A percentile compares a stretch with the other conserved stretches of the same genome.
phyloP scores from a whole-genome alignment of 164 flowering plant species.

The Saururus chinensis region DNA sequence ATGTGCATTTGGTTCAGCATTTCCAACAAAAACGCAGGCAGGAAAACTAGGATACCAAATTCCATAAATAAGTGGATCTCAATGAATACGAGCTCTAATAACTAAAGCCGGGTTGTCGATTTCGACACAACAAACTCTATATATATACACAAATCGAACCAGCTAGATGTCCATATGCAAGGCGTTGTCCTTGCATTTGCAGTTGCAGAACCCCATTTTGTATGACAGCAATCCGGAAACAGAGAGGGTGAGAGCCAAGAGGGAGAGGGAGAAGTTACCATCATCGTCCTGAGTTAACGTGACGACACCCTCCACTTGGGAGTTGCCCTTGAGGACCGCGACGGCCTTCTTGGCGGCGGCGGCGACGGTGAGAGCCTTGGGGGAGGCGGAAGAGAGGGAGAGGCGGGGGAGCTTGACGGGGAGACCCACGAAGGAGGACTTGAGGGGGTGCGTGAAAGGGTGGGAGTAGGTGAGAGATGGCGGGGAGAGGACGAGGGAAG shows the following conservation, averaged over 20 bases:
- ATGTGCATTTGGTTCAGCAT: too few species aligned
- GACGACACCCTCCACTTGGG: conserved; percentile 74
- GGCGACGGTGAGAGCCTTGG: conserved; percentile 30
- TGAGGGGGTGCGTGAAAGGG: conserved; percentile 12
- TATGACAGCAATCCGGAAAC: too few species aligned
- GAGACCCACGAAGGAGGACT: conserved; percentile 33
- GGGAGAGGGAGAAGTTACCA: conserved; percentile 26
- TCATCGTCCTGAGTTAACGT: conserved; percentile 63
- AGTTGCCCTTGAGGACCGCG: conserved; percentile 74
- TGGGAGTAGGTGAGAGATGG: conserved; percentile 13
- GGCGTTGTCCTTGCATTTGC: neutral
- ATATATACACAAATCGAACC: too few species aligned
- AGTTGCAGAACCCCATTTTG: neutral
- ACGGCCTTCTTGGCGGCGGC: conserved; percentile 81
- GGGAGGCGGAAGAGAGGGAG: conserved; percentile 7
- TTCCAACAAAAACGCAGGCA: neutral
- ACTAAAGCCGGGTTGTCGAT: too few species aligned
- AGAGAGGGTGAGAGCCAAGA: neutral
- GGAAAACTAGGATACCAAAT: neutral
- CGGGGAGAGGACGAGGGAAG: conserved; percentile 2
- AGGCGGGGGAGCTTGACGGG: conserved; percentile 14
- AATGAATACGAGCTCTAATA: too few species aligned
- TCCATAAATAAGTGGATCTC: neutral
- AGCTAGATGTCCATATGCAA: too few species aligned
- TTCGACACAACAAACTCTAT: too few species aligned